phyloP scores from a whole-genome alignment of 1,284 basidiomycete species.

The Ganoderma leucocontextum region DNA sequence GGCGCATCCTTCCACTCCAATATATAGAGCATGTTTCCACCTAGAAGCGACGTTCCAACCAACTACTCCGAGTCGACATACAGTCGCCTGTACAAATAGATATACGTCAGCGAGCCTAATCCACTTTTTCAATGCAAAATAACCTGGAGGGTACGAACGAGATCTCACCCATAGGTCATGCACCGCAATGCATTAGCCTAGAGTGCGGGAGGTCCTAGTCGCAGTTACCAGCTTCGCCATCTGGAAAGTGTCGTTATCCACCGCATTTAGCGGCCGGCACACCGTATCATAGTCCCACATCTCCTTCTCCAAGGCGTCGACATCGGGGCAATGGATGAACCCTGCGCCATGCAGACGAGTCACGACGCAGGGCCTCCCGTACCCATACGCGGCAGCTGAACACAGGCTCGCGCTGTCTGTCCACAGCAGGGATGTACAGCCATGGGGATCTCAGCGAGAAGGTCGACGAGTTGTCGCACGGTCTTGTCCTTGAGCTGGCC shows the following conservation, averaged over 20 bases:
- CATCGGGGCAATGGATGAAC: slow-evolving; percentile 9
- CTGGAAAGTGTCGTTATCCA: not conserved
- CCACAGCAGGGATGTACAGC: not conserved
- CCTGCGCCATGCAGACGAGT: not conserved
- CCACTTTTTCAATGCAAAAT: not conserved
- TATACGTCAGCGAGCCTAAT: not conserved
- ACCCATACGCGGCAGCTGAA: slow-evolving; percentile 14
- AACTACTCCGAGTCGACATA: not conserved
- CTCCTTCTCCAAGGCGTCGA: slow-evolving; percentile 9
- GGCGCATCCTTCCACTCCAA: too few species aligned
- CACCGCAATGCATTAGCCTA: not conserved
- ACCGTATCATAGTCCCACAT: not conserved
- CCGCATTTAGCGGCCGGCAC: not conserved
- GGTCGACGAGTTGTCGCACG: not conserved
- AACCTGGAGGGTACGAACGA: not conserved
- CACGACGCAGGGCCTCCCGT: slow-evolving; percentile 13
- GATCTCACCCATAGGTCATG: not conserved
- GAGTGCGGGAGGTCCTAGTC: not conserved
- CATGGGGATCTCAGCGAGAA: not conserved
- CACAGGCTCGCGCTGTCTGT: slow-evolving; percentile 10
- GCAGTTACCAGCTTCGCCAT: not conserved
- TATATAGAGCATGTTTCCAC: too few species aligned
- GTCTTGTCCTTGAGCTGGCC: slow-evolving; percentile 2
- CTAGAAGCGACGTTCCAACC: too few species aligned
- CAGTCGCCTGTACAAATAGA: not conserved